Base-by-base conservation (phyloP, 257 asterid species). In the Ocimum tenuiflorum region DNA sequence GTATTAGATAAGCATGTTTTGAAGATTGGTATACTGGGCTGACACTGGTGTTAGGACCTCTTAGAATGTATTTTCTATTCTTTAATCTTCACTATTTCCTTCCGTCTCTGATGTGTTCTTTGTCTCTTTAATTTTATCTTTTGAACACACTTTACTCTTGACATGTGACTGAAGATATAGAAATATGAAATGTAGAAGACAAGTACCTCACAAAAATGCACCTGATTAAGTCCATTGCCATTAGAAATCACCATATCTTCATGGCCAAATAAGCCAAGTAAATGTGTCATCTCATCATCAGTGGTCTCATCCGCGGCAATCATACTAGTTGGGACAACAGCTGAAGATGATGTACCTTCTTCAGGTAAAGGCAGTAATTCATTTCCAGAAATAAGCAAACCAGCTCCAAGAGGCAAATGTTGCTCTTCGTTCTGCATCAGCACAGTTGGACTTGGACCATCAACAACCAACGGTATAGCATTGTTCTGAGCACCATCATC, bases 231-330 rank as follows among this genome's bases (percentile, higher is more conserved):
- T 67, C 48, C 80, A 72, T 73, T 47, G 29, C 57, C 75, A 20
- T 48, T 38, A 48, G 63, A 50, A 11, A 42, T 63, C 19, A 63
- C 41, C 41, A 67, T 55, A 60, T 56, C 55, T 6, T 78, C 89
- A 15, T 73, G 86, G 0, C 55, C 38, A 65, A 86, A 82, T 4
- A 61, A 31, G 7, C 63, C 81, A 48, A 90, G 68, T 6, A 84
- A 31, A 65, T 55, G 56, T 53, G 5, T 41, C 8, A 85, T 67
- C 50, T 82, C 95, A 68, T 79, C 95, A 68, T 79, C 80, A 66
- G 74, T 65, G 42, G 74, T 74, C 12, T 55, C 73, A 62, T 60
- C 55, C 14, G n/a, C 41, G 31, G 33, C 51, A 45, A 63, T 23
- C 65, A 66, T 79, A 69, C 49, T 55, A 50, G 63, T 65, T 51